These are phyloP conservation scores for Russula abietina DNA, from an alignment of 768 basidiomycete genomes.

Conservation along the genomic window DNA sequence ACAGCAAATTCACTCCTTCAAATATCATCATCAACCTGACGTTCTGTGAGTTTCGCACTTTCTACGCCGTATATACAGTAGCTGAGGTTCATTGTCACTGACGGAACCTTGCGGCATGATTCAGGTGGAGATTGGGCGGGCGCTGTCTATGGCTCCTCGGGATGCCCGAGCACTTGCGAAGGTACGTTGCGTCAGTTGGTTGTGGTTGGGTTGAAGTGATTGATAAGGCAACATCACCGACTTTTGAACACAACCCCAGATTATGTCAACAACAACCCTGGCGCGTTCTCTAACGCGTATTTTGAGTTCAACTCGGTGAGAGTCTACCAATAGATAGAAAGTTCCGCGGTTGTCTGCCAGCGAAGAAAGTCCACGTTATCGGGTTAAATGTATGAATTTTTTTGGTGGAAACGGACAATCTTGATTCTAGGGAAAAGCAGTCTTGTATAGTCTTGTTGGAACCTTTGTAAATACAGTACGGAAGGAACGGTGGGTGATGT, in stretches of 20 bases:
- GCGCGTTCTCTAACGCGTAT: constrained; percentile 60
- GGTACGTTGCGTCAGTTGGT: constrained; percentile 32
- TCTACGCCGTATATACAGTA: not conserved
- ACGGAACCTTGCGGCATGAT: not conserved
- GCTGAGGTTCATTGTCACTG: too few relatives aligned
- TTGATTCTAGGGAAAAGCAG: too few relatives aligned
- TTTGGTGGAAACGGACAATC: too few relatives aligned
- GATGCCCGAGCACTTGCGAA: constrained; percentile 49
- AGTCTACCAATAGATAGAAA: constrained; percentile 37
- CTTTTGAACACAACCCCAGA: constrained; percentile 35
- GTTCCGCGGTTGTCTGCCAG: not conserved
- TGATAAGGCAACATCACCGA: constrained; percentile 17
- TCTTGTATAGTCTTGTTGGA: too few relatives aligned
- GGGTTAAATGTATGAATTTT: not conserved
- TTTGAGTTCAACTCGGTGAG: constrained; percentile 63
- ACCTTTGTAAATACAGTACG: too few relatives aligned
- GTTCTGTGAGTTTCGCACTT: constrained; percentile 46
- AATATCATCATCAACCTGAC: constrained; percentile 67
- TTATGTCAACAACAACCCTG: constrained; percentile 61
- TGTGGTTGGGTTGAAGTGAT: too few relatives aligned
- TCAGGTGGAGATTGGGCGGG: constrained; percentile 52
- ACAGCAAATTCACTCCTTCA: constrained; percentile 47
- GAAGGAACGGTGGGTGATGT: too few relatives aligned
- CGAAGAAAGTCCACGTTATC: too few relatives aligned
- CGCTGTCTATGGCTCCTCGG: constrained; percentile 38